phyloP scores from a whole-genome alignment of 768 basidiomycete genomes.

The Galerina marginata region DNA sequence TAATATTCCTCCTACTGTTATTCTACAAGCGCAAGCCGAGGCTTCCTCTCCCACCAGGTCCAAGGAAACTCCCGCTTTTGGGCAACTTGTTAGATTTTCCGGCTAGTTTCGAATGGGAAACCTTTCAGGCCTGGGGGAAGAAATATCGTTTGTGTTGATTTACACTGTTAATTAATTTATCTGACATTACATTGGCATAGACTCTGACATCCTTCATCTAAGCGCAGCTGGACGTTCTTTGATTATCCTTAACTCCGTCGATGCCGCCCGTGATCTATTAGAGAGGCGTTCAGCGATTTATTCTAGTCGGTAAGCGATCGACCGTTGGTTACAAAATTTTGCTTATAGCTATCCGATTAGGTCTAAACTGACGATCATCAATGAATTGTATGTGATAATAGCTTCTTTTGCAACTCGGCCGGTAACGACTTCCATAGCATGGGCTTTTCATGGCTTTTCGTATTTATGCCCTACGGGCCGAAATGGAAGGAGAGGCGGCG shows the following conservation, averaged over 20 bases:
- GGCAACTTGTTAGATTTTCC: conserved; percentile 52
- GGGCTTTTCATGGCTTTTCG: conserved; percentile 43
- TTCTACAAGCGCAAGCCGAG: conserved; percentile 14
- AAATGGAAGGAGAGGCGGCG: conserved; percentile 44
- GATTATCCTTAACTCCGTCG: conserved; percentile 26
- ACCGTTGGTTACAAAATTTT: neutral
- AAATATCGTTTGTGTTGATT: conserved; percentile 35
- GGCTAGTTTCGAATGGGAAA: conserved; percentile 44
- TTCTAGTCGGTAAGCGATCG: conserved; percentile 19
- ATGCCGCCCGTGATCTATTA: conserved; percentile 25
- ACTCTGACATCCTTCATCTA: conserved; percentile 26
- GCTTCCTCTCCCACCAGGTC: conserved; percentile 44
- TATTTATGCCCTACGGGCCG: conserved; percentile 42
- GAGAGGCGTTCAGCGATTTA: conserved; percentile 29
- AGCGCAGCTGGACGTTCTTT: conserved; percentile 22
- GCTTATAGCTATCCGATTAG: conserved; percentile 1
- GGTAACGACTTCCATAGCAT: conserved; percentile 29
- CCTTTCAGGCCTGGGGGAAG: conserved; percentile 44
- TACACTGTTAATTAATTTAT: neutral
- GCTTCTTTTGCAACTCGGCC: neutral
- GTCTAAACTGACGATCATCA: conserved; percentile 21
- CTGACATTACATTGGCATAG: conserved; percentile 7
- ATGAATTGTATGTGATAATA: conserved; percentile 18
- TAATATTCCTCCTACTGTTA: too few species aligned
- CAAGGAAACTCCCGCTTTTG: conserved; percentile 45